Percentiles rank a stretch among this genome's conserved stretches.
Conservation (phyloP, 306 rosid genomes). For the Aeschynomene evenia region DNA sequence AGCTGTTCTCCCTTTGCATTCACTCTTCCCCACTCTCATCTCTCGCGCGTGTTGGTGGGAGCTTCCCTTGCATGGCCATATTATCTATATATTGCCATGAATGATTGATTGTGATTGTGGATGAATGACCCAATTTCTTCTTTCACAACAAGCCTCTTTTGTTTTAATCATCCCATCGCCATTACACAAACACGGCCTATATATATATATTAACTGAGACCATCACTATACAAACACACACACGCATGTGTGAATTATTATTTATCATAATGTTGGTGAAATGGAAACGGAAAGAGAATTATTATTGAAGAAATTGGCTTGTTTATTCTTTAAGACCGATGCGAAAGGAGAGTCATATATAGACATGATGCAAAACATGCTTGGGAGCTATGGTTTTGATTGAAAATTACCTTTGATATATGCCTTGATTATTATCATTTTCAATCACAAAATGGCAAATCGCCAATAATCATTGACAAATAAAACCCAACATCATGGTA, state of each 20-base stretch:
- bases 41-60: conserved; percentile 34
- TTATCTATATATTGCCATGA: neutral
- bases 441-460: conserved; percentile 2
- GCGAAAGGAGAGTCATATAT: neutral
- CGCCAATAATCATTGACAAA: neutral
- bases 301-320: neutral
- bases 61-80: neutral
- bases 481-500: neutral
- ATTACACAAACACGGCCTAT: neutral
- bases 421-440: neutral
- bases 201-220: neutral
- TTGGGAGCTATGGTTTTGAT: conserved; percentile 9
- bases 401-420: neutral
- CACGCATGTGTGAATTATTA: neutral
- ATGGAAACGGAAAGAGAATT: conserved; percentile 21
- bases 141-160: neutral
- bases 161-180: neutral
- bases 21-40: conserved; percentile 29
- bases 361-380: conserved; percentile 1
- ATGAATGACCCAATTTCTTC: neutral
- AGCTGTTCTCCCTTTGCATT: neutral
- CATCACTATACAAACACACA: neutral
- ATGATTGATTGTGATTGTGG: neutral
- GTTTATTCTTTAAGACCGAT: neutral
- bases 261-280: conserved; percentile 7